Conservation (phyloP, 2,329 filamentous ascomycete genomes). For the Paraphaeosphaeria minitans region DNA sequence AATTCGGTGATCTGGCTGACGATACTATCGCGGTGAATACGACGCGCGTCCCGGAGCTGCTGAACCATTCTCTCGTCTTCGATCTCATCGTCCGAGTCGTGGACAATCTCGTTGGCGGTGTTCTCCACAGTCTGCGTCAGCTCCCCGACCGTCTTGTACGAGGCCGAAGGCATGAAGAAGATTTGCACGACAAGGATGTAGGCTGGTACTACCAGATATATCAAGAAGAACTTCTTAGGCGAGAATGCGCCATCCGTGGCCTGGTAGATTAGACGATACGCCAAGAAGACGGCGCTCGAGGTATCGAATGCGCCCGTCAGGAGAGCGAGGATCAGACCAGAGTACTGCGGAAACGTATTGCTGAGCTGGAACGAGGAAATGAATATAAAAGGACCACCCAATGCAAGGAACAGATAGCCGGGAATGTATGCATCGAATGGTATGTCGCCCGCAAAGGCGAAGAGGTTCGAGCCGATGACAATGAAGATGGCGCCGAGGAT, state of each 20-base stretch:
- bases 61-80: conserved; percentile 54
- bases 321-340: conserved; percentile 55
- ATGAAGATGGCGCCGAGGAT: conserved; percentile 73
- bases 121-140: conserved; percentile 73
- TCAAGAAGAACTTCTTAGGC: conserved; percentile 56
- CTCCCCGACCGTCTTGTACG: conserved; percentile 70
- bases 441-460: conserved; percentile 69
- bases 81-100: conserved; percentile 62
- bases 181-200: conserved; percentile 53
- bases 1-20: conserved; percentile 75
- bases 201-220: conserved; percentile 55
- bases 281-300: conserved; percentile 54
- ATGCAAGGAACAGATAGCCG: conserved; percentile 56
- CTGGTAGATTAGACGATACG: conserved; percentile 55
- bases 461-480: conserved; percentile 69
- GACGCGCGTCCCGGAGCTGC: conserved; percentile 59
- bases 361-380: conserved; percentile 58
- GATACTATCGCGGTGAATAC: conserved; percentile 65
- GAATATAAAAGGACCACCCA: conserved; percentile 58
- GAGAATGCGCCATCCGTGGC: conserved; percentile 49
- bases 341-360: conserved; percentile 58
- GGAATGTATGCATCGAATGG: conserved; percentile 71
- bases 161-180: conserved; percentile 53
- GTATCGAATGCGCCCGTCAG: conserved; percentile 59
- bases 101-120: conserved; percentile 48